These are phyloP conservation scores for Gossypium davidsonii DNA, from an alignment of 441 rosid species.

Conservation along the genomic window DNA sequence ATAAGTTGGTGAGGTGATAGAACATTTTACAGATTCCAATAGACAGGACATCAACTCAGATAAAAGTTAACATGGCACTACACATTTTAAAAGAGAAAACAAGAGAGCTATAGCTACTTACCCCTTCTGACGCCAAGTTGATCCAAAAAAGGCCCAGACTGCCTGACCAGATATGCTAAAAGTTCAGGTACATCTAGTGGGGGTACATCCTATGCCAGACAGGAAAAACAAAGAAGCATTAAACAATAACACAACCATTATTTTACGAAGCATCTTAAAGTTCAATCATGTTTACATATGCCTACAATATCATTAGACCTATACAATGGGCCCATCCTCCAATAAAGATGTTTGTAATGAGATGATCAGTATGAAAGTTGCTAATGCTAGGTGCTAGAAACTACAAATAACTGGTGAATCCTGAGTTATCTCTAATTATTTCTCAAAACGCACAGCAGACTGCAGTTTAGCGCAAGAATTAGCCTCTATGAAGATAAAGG, in stretches of 20 bases:
- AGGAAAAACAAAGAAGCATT: constrained; percentile 9
- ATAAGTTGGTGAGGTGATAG: background rate
- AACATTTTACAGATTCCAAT: background rate
- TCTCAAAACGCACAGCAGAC: background rate
- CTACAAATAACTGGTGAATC: background rate
- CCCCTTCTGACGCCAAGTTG: constrained; percentile 84
- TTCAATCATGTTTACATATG: background rate
- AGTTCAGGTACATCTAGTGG: constrained; percentile 89
- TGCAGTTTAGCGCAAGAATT: background rate
- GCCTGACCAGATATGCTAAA: constrained; percentile 81
- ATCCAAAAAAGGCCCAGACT: constrained; percentile 82
- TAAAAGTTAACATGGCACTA: background rate
- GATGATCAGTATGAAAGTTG: background rate
- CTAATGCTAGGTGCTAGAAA: background rate
- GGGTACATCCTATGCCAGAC: constrained; percentile 55
- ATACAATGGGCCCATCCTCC: background rate
- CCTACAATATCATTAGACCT: background rate
- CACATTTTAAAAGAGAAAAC: constrained; percentile 4
- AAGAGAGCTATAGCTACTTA: constrained; percentile 19
- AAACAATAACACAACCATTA: background rate
- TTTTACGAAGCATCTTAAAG: constrained; percentile 3
- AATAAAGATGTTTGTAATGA: background rate
- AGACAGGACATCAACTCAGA: background rate
- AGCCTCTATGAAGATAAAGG: background rate
- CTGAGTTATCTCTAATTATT: background rate